Conservation (phyloP, 192 early-diverging fungal genomes). For the Coemansia sp. region DNA sequence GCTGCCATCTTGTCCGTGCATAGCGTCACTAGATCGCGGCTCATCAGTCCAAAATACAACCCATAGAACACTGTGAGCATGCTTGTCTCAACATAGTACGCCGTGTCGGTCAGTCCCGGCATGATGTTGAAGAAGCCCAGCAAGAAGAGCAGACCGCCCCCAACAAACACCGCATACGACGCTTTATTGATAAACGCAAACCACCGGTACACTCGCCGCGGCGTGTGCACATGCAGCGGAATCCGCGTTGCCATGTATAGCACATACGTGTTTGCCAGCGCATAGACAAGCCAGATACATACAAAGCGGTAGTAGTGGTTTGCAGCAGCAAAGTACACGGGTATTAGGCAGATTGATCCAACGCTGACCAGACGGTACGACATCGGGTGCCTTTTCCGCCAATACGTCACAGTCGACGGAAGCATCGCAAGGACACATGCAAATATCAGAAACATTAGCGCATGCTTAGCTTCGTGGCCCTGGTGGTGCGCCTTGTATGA, state of each 20-base stretch:
- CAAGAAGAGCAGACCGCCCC: slow-evolving; percentile 28
- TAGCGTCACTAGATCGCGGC: slow-evolving; percentile 49
- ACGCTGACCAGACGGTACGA: slow-evolving; percentile 48
- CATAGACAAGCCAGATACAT: slow-evolving; percentile 35
- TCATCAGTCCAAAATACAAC: slow-evolving; percentile 52
- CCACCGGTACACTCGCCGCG: slow-evolving; percentile 53
- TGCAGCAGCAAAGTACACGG: slow-evolving; percentile 43
- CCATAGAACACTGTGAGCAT: slow-evolving; percentile 45
- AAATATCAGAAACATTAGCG: slow-evolving; percentile 47
- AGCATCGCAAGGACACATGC: slow-evolving; percentile 38
- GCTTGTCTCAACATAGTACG: slow-evolving; percentile 23
- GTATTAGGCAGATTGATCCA: slow-evolving; percentile 45
- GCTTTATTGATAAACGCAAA: slow-evolving; percentile 50
- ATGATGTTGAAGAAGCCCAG: slow-evolving; percentile 42
- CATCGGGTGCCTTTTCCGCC: slow-evolving; percentile 37
- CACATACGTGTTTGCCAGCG: slow-evolving; percentile 31
- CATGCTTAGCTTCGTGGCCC: slow-evolving; percentile 41
- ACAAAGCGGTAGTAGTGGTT: slow-evolving; percentile 45
- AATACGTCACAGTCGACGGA: slow-evolving; percentile 33
- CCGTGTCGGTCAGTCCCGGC: slow-evolving; percentile 47
- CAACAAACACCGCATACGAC: slow-evolving; percentile 41
- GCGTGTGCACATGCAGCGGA: slow-evolving; percentile 39
- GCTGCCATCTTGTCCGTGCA: slow-evolving; percentile 53
- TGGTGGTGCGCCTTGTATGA: slow-evolving; percentile 31
- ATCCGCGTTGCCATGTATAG: slow-evolving; percentile 40